Conservation (phyloP, 805 yeast species). For the Candida maris region DNA sequence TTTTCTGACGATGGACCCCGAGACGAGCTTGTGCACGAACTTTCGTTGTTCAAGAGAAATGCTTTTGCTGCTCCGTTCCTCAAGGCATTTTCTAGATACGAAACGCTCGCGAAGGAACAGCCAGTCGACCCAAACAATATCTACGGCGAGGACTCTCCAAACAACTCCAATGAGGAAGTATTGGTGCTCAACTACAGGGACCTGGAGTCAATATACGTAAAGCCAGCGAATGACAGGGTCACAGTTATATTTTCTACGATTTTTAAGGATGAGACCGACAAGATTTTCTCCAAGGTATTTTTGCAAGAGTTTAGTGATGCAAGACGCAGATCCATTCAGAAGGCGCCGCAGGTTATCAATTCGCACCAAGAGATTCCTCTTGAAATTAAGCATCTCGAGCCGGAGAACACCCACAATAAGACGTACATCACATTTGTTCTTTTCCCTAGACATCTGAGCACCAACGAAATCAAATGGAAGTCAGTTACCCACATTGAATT, state of each 20-base stretch:
- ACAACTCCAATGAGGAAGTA: conserved; percentile 49
- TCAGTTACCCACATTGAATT: conserved; percentile 88
- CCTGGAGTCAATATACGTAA: conserved; percentile 84
- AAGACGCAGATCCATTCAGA: conserved; percentile 90
- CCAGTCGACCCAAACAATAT: conserved; percentile 38
- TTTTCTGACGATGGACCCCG: conserved; percentile 43
- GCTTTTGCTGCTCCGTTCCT: conserved; percentile 92
- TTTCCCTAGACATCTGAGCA: conserved; percentile 73
- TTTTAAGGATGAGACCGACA: conserved; percentile 96
- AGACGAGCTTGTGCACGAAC: conserved; percentile 51
- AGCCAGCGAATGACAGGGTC: conserved; percentile 92
- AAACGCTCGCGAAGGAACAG: conserved; percentile 48
- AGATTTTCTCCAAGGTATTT: conserved; percentile 82
- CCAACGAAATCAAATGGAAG: conserved; percentile 66
- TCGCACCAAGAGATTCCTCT: conserved; percentile 90
- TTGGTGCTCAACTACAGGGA: conserved; percentile 83
- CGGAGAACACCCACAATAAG: conserved; percentile 34
- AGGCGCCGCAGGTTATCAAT: conserved; percentile 96
- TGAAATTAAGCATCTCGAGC: conserved; percentile 55
- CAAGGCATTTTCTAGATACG: conserved; percentile 77
- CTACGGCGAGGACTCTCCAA: conserved; percentile 37
- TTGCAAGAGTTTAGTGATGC: conserved; percentile 95
- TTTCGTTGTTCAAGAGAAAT: conserved; percentile 78
- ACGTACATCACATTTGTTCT: conserved; percentile 64
- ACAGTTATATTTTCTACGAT: conserved; percentile 93